A percentile compares a stretch with the other conserved stretches of the same genome.
phyloP scores from a whole-genome alignment of 306 rosid species.

The Gleditsia sinensis region DNA sequence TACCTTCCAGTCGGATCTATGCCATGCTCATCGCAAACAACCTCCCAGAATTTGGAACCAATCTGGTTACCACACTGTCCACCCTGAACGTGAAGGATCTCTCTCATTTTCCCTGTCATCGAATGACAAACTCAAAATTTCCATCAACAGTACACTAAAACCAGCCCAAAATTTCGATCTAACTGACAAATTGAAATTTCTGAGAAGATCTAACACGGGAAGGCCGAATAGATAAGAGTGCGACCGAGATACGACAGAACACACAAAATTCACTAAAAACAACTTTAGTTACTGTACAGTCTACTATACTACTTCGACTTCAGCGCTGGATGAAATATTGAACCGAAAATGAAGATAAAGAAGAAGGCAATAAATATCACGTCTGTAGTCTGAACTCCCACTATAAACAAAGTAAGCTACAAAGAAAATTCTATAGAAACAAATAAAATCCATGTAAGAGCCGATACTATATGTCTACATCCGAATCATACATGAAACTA shows the following conservation, averaged over 20 bases:
- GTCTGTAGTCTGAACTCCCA: not conserved
- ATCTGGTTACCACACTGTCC: slow-evolving; percentile 73
- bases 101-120: slow-evolving; percentile 55
- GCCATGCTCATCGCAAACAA: slow-evolving; percentile 67
- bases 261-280: not conserved
- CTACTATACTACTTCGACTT: not conserved
- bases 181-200: not conserved
- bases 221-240: too few species aligned
- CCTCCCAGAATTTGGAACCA: slow-evolving; percentile 69
- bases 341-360: not conserved
- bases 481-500: not conserved
- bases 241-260: not conserved
- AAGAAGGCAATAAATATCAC: not conserved
- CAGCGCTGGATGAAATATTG: not conserved
- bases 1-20: slow-evolving; percentile 66
- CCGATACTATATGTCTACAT: not conserved
- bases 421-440: not conserved
- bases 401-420: not conserved
- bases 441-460: not conserved
- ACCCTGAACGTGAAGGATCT: slow-evolving; percentile 64
- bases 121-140: not conserved
- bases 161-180: not conserved
- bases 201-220: not conserved
- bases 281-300: not conserved
- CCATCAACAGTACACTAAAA: not conserved